These are phyloP conservation scores for Microdochium trichocladiopsis DNA, from an alignment of 2,329 filamentous ascomycete species.

Conservation along the genomic window DNA sequence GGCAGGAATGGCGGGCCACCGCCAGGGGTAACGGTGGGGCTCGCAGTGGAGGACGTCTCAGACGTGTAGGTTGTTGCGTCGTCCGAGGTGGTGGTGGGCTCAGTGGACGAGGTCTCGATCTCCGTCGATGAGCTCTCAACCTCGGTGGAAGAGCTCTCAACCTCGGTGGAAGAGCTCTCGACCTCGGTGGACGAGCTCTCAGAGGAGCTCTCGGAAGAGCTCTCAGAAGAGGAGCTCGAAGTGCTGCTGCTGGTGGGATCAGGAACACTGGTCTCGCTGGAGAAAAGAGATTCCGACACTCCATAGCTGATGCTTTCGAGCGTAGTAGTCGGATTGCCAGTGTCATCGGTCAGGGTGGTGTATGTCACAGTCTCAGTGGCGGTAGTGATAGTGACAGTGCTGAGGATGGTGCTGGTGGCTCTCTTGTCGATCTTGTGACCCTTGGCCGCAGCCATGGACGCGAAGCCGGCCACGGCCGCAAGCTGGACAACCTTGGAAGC, in stretches of 20 bases:
- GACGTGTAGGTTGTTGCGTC: slow-evolving; percentile 1
- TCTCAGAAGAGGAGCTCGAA: neutral
- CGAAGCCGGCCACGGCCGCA: neutral
- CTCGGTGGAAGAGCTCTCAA: neutral
- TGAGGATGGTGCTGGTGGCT: neutral
- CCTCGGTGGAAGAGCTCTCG: too few relatives aligned
- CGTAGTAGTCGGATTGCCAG: neutral
- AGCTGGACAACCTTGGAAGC: neutral
- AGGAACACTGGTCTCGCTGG: too few relatives aligned
- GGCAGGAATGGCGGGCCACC: slow-evolving; percentile 8
- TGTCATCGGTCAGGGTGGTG: slow-evolving; percentile 1
- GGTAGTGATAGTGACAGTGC: slow-evolving; percentile 1
- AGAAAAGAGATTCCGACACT: too few relatives aligned
- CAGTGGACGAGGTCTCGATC: neutral
- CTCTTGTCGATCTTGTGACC: too few relatives aligned
- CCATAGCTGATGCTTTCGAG: too few relatives aligned
- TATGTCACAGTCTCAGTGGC: neutral
- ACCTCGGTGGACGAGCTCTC: neutral
- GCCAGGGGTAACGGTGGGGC: slow-evolving; percentile 4
- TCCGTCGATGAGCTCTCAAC: neutral
- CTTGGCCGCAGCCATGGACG: slow-evolving; percentile 1
- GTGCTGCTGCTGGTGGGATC: neutral
- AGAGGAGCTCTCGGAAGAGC: neutral
- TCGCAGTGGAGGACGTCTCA: slow-evolving; percentile 2
- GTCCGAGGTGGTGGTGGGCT: neutral